These are phyloP conservation scores for Pisolithus thermaeus DNA, from an alignment of 1,284 basidiomycete genomes.

Conservation along the genomic window DNA sequence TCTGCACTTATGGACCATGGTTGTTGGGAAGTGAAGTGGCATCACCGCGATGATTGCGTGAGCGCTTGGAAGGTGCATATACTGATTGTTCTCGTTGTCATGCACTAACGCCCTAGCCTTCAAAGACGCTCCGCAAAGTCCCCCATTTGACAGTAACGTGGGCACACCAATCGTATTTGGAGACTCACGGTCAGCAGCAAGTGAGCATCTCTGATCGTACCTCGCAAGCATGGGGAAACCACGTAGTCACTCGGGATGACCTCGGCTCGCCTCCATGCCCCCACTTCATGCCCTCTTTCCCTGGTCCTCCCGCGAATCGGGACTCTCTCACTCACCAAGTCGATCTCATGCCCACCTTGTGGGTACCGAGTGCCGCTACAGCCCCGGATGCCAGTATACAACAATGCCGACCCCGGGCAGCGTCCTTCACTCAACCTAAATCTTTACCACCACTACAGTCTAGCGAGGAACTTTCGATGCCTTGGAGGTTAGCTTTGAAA, in stretches of 20 bases:
- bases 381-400: neutral
- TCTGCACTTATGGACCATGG: conserved; percentile 47
- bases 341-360: conserved; percentile 4
- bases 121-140: conserved; percentile 58
- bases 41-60: conserved; percentile 66
- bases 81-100: neutral
- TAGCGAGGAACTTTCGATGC: conserved; percentile 24
- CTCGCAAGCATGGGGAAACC: conserved; percentile 2
- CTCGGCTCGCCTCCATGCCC: neutral
- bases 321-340: conserved; percentile 1
- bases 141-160: conserved; percentile 72
- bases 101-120: conserved; percentile 2
- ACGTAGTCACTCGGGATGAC: neutral
- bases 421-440: conserved; percentile 21
- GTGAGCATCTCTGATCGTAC: conserved; percentile 9
- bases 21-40: conserved; percentile 75
- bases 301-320: neutral
- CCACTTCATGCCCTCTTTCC: neutral
- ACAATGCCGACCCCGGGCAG: conserved; percentile 21
- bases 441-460: conserved; percentile 25
- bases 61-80: conserved; percentile 57
- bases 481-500: conserved; percentile 23
- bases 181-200: conserved; percentile 7
- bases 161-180: conserved; percentile 50
- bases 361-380: conserved; percentile 10